phyloP scores from a whole-genome alignment of 495 filamentous ascomycete species.

The Aspergillus kassunensis region DNA sequence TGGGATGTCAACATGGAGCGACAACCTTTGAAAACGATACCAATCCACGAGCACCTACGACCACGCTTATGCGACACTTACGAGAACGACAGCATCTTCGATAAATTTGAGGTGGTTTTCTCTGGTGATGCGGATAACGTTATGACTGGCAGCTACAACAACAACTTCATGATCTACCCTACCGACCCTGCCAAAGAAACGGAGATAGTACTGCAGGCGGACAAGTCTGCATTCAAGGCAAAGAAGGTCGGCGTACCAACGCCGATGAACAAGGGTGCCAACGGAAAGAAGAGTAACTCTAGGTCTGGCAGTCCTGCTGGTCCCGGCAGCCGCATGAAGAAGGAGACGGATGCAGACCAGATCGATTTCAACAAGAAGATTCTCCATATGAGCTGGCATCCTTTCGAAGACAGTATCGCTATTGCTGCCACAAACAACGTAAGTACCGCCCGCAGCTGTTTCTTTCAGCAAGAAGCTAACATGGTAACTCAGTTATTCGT shows the following conservation, averaged over 20 bases:
- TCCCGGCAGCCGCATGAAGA: slow-evolving; percentile 91
- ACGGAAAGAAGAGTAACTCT: slow-evolving; percentile 78
- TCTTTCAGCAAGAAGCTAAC: slow-evolving; percentile 17
- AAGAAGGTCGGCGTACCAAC: slow-evolving; percentile 99
- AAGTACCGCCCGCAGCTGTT: slow-evolving; percentile 38
- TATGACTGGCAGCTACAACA: slow-evolving; percentile 99
- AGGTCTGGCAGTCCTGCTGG: slow-evolving; percentile 87
- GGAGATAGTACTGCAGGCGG: slow-evolving; percentile 94
- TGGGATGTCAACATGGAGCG: slow-evolving; percentile 99
- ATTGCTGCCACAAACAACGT: slow-evolving; percentile 99
- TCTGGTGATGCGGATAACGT: slow-evolving; percentile 97
- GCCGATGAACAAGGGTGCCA: slow-evolving; percentile 81
- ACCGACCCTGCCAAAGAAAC: slow-evolving; percentile 93
- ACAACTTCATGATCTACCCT: slow-evolving; percentile 99
- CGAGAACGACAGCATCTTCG: slow-evolving; percentile 98
- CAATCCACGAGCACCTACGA: slow-evolving; percentile 94
- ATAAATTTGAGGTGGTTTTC: slow-evolving; percentile 99
- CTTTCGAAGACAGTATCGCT: slow-evolving; percentile 98
- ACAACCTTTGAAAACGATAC: slow-evolving; percentile 95
- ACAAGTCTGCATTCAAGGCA: slow-evolving; percentile 98
- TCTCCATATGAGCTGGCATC: slow-evolving; percentile 99
- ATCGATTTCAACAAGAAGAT: slow-evolving; percentile 99
- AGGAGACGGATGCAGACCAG: slow-evolving; percentile 98
- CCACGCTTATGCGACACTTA: slow-evolving; percentile 96
- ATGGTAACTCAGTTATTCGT: slow-evolving; percentile 70